These are phyloP conservation scores for Kokia cookei DNA, from an alignment of 441 rosid genomes.

Conservation along the genomic window DNA sequence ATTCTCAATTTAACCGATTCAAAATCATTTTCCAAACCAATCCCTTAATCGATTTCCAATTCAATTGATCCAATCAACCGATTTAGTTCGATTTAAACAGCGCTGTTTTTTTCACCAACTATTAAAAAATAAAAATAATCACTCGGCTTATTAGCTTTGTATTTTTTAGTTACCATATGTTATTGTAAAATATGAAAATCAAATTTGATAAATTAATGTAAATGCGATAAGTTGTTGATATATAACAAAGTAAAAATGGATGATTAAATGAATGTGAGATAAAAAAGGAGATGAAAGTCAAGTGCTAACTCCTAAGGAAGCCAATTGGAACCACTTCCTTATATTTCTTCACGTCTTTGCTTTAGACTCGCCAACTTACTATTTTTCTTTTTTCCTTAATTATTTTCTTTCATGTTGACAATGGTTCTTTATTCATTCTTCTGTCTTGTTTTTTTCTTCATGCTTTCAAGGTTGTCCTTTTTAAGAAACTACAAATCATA, in stretches of 20 bases:
- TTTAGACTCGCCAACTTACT: conserved; percentile 3
- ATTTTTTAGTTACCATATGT: too few species aligned
- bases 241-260: background rate
- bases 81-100: too few species aligned
- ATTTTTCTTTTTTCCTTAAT: background rate
- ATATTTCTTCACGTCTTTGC: conserved; percentile 4
- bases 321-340: background rate
- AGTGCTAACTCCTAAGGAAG: background rate
- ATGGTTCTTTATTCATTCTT: background rate
- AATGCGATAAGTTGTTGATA: background rate
- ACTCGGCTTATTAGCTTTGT: too few species aligned
- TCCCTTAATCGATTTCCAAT: too few species aligned
- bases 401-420: background rate
- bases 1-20: too few species aligned
- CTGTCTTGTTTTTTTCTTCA: background rate
- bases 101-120: too few species aligned
- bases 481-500: background rate
- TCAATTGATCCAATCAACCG: too few species aligned
- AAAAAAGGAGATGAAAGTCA: conserved; percentile 1
- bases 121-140: too few species aligned
- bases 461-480: background rate
- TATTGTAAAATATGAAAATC: too few species aligned
- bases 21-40: too few species aligned
- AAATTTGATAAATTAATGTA: too few species aligned
- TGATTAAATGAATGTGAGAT: background rate